phyloP scores from a whole-genome alignment of 139 green algal genomes.

The Coccomyxa sp. region DNA sequence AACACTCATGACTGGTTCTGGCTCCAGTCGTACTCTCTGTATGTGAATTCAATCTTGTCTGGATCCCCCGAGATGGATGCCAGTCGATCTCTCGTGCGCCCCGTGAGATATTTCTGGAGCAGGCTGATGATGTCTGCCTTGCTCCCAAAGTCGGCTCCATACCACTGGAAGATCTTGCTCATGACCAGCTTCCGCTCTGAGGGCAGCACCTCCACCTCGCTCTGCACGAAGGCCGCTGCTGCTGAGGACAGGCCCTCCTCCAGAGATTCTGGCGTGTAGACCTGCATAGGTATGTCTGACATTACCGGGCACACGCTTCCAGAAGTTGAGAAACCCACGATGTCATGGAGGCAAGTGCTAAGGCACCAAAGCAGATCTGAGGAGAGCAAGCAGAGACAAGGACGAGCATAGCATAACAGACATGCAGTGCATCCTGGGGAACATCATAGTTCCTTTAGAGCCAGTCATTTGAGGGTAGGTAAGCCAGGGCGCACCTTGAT shows the following conservation, averaged over 20 bases:
- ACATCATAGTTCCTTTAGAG: too few relatives aligned
- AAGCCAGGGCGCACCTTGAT: conserved; percentile 73
- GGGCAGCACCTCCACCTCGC: neutral
- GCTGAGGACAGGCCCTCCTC: conserved; percentile 74
- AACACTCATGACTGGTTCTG: conserved; percentile 31
- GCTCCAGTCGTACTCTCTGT: conserved; percentile 59
- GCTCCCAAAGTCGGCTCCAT: neutral
- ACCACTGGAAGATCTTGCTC: neutral
- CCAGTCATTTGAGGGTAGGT: too few relatives aligned
- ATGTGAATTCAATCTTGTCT: conserved; percentile 30
- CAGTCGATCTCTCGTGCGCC: conserved; percentile 3
- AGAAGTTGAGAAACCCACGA: too few relatives aligned
- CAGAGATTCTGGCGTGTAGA: conserved; percentile 69
- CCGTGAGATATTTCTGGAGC: neutral
- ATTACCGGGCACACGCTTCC: too few relatives aligned
- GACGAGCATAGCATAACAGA: too few relatives aligned
- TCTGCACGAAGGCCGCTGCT: conserved; percentile 49
- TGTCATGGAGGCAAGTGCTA: too few relatives aligned
- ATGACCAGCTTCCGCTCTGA: neutral
- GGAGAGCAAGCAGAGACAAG: too few relatives aligned
- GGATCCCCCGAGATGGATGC: conserved; percentile 14
- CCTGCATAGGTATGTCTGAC: too few relatives aligned
- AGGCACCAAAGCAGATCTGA: too few relatives aligned
- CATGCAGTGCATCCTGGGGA: too few relatives aligned
- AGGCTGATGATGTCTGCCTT: neutral